Evolutionary conservation across 495 filamentous ascomycete genomes (phyloP), one percentile per base, ranked within the genome.

Genomic region (Penicillium roqueforti): DNA sequence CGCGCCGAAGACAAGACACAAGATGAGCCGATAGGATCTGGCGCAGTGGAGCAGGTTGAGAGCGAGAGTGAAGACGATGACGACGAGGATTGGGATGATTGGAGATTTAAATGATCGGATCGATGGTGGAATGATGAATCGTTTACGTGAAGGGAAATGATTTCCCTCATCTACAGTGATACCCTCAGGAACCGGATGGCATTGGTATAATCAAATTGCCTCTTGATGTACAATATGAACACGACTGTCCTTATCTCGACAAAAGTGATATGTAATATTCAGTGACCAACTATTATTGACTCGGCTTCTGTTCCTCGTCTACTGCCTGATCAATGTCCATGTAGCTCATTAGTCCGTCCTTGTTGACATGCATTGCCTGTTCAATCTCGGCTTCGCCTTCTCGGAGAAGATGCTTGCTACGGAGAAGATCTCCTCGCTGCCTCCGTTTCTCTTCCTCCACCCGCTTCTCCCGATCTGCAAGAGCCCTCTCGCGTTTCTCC

Each of bases 311-410:
- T 45, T 56, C 40, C 22, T 51, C 64, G 3, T 51, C 59, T n/a
- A 46, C 58, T 31, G 38, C 40, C 20, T 59, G 34, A 22, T 71
- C 65, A 20, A 67, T 60, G 40, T 78, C 72, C 55, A 91, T 68
- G 63, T 91, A 83, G 36, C 81, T 83, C 34, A 80, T 77, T 36
- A 92, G 59, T 18, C 89, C 88, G 49, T 81, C 83, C 68, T 88
- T 92, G n/a, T 65, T 59, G 16, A 93, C 77, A 29, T 76, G 82
- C 86, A 92, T 89, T 13, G 91, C 91, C 55, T 80, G 78, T 60
- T 91, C 81, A 28, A 96, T 68, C 65, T 96, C 88, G 38, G 79
- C 76, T 68, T 93, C 88, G 47, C 87, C 89, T 67, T 92, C 88
- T 28, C 80, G 69, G 20, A 95, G 60, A 36, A 83, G 76, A 34